Base-by-base conservation (phyloP, 2,329 filamentous ascomycete genomes). In the Aspergillus caelatus region DNA sequence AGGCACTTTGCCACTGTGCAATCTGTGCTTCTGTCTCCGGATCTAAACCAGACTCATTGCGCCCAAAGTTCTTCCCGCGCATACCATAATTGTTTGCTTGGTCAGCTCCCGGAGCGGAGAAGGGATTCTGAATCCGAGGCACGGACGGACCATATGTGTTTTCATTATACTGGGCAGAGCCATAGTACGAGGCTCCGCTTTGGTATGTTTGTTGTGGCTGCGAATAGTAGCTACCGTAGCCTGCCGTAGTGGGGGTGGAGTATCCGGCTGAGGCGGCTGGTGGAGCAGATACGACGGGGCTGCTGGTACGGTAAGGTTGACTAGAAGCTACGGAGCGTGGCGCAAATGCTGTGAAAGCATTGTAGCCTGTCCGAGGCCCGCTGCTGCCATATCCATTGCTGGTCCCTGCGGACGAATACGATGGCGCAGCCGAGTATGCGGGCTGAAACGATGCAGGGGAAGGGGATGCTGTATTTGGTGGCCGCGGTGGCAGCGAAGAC, bases 1-100 rank as follows among this genome's bases (percentile, higher is more conserved):
- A 97, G 30, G 93, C 92, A 78, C 91, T 94, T 79, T 96, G 93
- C 93, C 94, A 97, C 78, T 96, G 92, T 56, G 94, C 93, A 65
- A 97, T 94, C 77, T 96, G 92, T 34, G 92, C 93, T 62, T 95
- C 93, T 82, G 92, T 90, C 70, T 97, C 93, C 3, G 92, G 88
- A 72, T 97, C 88, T 58, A 86, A 77, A 36, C 77, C 79, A 11
- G 78, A 67, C 36, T 80, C 80, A 23, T 72, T 72, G 39, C 73
- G 75, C 60, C 73, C 74, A 34, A 75, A 75, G 59, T 70, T 74
- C 45, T 65, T 71, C 61, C 73, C 74, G 76, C 70, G 70, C 70
- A 34, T 23, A 16, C 63, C 60, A 45, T 62, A 61, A 46, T 23
- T 54, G 48, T 57, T 57, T 71, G 74, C 65, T 70, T 67, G 71